These are phyloP conservation scores for Apodospora peruviana DNA, from an alignment of 495 filamentous ascomycete species.

Conservation along the genomic window DNA sequence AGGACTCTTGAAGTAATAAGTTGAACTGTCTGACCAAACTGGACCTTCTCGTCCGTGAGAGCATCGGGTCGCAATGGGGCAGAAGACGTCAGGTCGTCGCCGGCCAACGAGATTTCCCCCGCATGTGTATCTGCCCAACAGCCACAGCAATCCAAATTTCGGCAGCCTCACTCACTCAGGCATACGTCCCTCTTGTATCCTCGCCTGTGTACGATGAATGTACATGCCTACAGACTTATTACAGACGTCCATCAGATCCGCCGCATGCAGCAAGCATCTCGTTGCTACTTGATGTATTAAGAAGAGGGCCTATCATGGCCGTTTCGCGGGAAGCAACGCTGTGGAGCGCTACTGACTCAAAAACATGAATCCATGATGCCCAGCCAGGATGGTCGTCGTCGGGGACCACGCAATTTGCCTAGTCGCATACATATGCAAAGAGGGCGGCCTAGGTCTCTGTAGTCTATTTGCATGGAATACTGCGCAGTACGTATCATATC, in stretches of 20 bases:
- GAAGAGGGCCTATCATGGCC: background rate
- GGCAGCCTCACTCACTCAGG: background rate
- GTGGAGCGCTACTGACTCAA: background rate
- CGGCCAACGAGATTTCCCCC: background rate
- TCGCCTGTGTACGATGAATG: background rate
- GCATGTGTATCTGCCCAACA: background rate
- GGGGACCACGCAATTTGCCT: too few species aligned
- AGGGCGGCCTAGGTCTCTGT: background rate
- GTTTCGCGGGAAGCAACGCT: background rate
- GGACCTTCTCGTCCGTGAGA: background rate
- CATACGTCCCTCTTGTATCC: background rate
- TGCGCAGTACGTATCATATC: background rate
- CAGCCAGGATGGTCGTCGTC: too few species aligned
- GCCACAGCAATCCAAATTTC: background rate
- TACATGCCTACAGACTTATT: background rate
- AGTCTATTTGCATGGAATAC: background rate
- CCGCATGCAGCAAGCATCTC: background rate
- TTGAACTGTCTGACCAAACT: background rate
- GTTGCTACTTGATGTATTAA: background rate
- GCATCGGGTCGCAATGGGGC: background rate
- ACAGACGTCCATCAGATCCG: background rate
- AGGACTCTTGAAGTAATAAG: background rate
- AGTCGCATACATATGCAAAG: background rate
- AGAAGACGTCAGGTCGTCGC: background rate
- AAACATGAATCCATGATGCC: background rate